Evolutionary conservation across 805 yeast genomes (phyloP).

Genomic region (Wickerhamomyces kurtzmanii): DNA sequence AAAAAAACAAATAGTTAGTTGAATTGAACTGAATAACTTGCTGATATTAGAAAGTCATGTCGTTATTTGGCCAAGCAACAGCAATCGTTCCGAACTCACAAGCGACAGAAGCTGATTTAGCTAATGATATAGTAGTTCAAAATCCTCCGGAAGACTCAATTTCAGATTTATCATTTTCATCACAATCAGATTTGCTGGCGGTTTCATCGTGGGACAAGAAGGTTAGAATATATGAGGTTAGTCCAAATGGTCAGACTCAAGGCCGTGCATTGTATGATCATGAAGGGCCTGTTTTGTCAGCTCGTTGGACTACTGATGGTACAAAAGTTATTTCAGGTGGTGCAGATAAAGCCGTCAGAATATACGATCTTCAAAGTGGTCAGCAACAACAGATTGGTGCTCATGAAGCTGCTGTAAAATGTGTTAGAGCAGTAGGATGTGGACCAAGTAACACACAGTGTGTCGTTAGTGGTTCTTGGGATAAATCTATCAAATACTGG

Average conservation of each 20-base stretch:
- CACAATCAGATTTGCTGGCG: slow-evolving; percentile 70
- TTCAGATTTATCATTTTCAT: slow-evolving; percentile 75
- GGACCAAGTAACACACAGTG: slow-evolving; percentile 74
- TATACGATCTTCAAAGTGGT: slow-evolving; percentile 75
- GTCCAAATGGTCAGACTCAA: slow-evolving; percentile 65
- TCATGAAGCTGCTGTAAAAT: slow-evolving; percentile 73
- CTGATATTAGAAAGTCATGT: too few relatives aligned
- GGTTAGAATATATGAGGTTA: slow-evolving; percentile 85
- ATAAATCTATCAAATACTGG: slow-evolving; percentile 91
- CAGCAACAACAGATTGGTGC: slow-evolving; percentile 79
- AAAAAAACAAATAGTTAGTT: slow-evolving; percentile 1
- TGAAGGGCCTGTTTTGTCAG: slow-evolving; percentile 75
- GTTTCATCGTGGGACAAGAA: slow-evolving; percentile 93
- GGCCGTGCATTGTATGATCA: slow-evolving; percentile 89
- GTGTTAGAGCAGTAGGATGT: slow-evolving; percentile 70
- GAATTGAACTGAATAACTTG: background rate
- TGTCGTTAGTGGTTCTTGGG: slow-evolving; percentile 94
- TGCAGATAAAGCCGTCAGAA: slow-evolving; percentile 76
- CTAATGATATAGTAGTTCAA: slow-evolving; percentile 59
- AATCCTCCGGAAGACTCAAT: slow-evolving; percentile 92
- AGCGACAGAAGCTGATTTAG: slow-evolving; percentile 33
- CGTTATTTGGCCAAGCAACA: slow-evolving; percentile 23
- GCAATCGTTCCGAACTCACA: slow-evolving; percentile 12
- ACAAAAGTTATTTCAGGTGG: slow-evolving; percentile 84
- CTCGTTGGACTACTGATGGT: slow-evolving; percentile 84